phyloP scores from a whole-genome alignment of 2,329 filamentous ascomycete genomes.

The Fusarium heterosporum region DNA sequence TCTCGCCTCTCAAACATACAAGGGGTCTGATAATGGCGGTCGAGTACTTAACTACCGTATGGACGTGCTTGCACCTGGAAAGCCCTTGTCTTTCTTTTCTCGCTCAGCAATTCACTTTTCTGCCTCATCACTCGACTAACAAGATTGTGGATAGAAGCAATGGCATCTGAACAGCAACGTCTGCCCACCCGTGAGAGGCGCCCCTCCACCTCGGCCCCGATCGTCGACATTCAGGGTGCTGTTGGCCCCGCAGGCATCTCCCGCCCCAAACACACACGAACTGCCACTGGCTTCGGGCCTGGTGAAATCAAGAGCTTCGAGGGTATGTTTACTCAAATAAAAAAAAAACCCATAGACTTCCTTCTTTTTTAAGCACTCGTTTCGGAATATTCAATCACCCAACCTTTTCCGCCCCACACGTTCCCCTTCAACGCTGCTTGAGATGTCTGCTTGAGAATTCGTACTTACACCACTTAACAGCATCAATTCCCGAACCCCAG shows the following conservation, averaged over 20 bases:
- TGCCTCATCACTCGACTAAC: constrained; percentile 30
- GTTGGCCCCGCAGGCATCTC: constrained; percentile 87
- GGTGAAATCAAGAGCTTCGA: constrained; percentile 94
- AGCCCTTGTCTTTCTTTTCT: constrained; percentile 23
- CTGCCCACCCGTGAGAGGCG: constrained; percentile 77
- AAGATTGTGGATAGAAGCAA: constrained; percentile 39
- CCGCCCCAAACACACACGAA: constrained; percentile 95
- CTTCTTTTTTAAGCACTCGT: too few relatives aligned
- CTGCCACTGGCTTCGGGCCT: constrained; percentile 92
- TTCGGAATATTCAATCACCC: not conserved
- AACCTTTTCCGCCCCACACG: not conserved
- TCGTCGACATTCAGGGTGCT: constrained; percentile 86
- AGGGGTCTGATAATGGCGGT: constrained; percentile 19
- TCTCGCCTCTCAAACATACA: constrained; percentile 36
- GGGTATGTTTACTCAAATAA: constrained; percentile 62
- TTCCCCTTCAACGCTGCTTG: not conserved
- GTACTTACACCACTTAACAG: constrained; percentile 52
- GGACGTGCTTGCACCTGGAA: constrained; percentile 12
- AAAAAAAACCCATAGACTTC: not conserved
- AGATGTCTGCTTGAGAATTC: not conserved
- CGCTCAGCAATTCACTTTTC: constrained; percentile 5
- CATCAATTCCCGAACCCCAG: constrained; percentile 87
- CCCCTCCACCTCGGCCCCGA: constrained; percentile 83
- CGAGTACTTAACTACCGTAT: constrained; percentile 39
- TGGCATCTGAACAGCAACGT: constrained; percentile 52